phyloP scores from a whole-genome alignment of 768 basidiomycete genomes.

The Dioszegia hungarica region DNA sequence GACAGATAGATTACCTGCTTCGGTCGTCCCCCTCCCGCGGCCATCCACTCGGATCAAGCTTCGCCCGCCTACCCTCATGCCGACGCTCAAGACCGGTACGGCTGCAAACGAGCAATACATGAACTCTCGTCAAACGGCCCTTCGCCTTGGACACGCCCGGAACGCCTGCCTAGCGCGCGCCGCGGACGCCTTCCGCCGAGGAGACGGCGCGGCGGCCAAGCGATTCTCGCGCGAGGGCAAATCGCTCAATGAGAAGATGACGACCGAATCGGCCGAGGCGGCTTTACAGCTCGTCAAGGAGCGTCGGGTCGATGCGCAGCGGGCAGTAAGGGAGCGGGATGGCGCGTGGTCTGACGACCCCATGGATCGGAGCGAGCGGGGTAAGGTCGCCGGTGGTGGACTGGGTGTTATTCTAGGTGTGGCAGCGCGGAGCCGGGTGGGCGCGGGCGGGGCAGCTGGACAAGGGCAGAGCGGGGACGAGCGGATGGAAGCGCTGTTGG shows the following conservation, averaged over 20 bases:
- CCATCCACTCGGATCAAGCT: conserved; percentile 81
- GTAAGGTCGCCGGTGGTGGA: conserved; percentile 71
- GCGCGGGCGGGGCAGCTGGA: conserved; percentile 51
- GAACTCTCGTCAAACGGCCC: conserved; percentile 76
- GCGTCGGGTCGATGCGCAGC: conserved; percentile 67
- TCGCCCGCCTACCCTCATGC: conserved; percentile 73
- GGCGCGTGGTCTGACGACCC: conserved; percentile 64
- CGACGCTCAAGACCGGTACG: conserved; percentile 82
- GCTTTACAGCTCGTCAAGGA: conserved; percentile 81
- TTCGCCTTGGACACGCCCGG: conserved; percentile 86
- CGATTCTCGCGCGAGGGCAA: conserved; percentile 90
- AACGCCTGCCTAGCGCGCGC: conserved; percentile 92
- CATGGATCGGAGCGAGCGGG: conserved; percentile 67
- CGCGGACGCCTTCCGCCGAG: conserved; percentile 90
- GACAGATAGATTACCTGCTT: conserved; percentile 1
- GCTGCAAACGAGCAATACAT: conserved; percentile 76
- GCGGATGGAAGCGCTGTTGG: conserved; percentile 78
- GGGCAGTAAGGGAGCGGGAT: conserved; percentile 68
- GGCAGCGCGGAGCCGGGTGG: conserved; percentile 54
- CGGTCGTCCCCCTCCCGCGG: conserved; percentile 34
- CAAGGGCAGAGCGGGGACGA: conserved; percentile 72
- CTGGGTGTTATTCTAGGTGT: conserved; percentile 85
- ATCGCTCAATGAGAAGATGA: conserved; percentile 87
- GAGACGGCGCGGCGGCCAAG: conserved; percentile 93
- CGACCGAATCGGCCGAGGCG: conserved; percentile 73